phyloP scores from a whole-genome alignment of 257 asterid genomes.

The Craterostigma plantagineum region DNA sequence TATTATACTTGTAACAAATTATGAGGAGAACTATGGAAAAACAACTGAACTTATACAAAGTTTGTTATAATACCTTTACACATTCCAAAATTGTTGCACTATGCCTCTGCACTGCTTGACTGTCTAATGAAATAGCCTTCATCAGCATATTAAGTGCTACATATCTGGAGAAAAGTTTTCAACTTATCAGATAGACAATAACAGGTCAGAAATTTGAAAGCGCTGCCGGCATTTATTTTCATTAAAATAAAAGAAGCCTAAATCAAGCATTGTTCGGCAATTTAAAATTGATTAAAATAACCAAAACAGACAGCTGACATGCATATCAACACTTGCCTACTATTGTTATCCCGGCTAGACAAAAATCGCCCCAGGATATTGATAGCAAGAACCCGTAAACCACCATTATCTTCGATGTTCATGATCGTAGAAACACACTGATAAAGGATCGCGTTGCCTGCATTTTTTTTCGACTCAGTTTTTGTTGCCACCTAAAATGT shows the following conservation, averaged over 20 bases:
- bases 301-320: conserved; percentile 5
- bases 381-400: conserved; percentile 86
- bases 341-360: conserved; percentile 97
- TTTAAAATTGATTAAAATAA: neutral
- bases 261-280: too few relatives aligned
- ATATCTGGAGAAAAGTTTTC: conserved; percentile 49
- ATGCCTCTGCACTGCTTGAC: conserved; percentile 99
- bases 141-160: conserved; percentile 97
- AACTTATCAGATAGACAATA: conserved; percentile 14
- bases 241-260: too few relatives aligned
- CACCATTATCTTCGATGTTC: conserved; percentile 91
- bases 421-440: conserved; percentile 92
- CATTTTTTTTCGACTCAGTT: conserved; percentile 88
- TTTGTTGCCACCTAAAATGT: conserved; percentile 82
- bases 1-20: too few relatives aligned
- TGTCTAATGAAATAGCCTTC: conserved; percentile 80
- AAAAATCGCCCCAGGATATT: conserved; percentile 94
- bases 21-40: too few relatives aligned
- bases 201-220: conserved; percentile 10
- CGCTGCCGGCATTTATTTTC: too few relatives aligned
- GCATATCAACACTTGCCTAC: conserved; percentile 36
- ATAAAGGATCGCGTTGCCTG: conserved; percentile 92
- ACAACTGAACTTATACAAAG: too few relatives aligned
- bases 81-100: conserved; percentile 92
- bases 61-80: conserved; percentile 59